Conservation (phyloP, 352 stramenopile species). For the Globisporangium nagaii region DNA sequence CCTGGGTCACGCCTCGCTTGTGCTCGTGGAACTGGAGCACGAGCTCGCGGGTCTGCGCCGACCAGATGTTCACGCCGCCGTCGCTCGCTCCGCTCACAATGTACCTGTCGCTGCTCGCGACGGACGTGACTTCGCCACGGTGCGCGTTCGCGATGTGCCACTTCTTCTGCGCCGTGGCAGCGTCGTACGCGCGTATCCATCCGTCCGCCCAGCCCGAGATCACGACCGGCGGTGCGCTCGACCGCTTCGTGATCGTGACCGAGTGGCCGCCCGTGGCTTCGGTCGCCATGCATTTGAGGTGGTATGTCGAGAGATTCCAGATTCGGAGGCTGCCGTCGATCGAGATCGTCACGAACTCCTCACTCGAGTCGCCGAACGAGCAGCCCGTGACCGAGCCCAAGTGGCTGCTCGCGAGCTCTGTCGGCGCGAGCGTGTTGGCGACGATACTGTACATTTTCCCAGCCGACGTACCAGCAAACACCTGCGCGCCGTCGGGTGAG, state of each 20-base stretch:
- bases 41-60: conserved; percentile 72
- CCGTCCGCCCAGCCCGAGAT: conserved; percentile 73
- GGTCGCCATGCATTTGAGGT: conserved; percentile 60
- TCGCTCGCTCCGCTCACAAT: conserved; percentile 81
- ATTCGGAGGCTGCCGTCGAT: conserved; percentile 62
- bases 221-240: conserved; percentile 18
- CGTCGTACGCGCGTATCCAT: conserved; percentile 64
- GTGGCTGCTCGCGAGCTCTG: conserved; percentile 62
- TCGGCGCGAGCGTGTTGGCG: conserved; percentile 37
- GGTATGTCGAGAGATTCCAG: conserved; percentile 65
- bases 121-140: conserved; percentile 72
- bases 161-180: conserved; percentile 36
- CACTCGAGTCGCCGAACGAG: conserved; percentile 48
- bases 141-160: conserved; percentile 88
- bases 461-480: conserved; percentile 67
- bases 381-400: conserved; percentile 55
- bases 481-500: conserved; percentile 34
- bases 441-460: conserved; percentile 71
- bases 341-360: conserved; percentile 69
- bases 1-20: conserved; percentile 68
- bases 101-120: conserved; percentile 59
- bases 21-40: conserved; percentile 91
- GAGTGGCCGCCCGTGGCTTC: conserved; percentile 47
- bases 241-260: conserved; percentile 28
- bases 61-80: conserved; percentile 88